Evolutionary conservation across 2,329 filamentous ascomycete species (phyloP).

Genomic region (Colletotrichum echinochloae): DNA sequence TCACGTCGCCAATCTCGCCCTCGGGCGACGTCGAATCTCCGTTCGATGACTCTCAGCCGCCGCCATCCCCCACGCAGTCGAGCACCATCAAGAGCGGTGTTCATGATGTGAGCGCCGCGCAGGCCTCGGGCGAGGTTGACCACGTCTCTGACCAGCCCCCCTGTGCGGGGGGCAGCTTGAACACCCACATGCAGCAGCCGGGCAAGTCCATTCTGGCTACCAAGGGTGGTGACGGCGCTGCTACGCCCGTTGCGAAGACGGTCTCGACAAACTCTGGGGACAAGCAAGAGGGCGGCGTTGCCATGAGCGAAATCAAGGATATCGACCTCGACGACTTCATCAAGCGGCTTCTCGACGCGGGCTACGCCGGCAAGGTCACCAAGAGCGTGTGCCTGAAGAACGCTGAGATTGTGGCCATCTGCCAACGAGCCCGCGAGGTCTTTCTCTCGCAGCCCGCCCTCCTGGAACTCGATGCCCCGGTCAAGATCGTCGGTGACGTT

Average conservation of each 20-base stretch:
- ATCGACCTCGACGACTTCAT: conserved; percentile 98
- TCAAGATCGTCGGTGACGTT: conserved; percentile 98
- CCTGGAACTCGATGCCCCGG: conserved; percentile 90
- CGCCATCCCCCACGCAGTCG: conserved; percentile 89
- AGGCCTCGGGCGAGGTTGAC: conserved; percentile 90
- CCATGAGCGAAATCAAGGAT: conserved; percentile 90
- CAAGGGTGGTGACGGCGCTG: conserved; percentile 75
- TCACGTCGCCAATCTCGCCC: conserved; percentile 55
- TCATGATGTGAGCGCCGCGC: conserved; percentile 82
- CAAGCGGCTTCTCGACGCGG: conserved; percentile 90
- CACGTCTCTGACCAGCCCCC: conserved; percentile 93
- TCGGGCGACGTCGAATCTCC: conserved; percentile 56
- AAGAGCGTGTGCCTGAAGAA: conserved; percentile 98
- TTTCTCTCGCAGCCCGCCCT: conserved; percentile 93
- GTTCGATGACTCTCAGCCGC: conserved; percentile 67
- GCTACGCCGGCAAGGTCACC: conserved; percentile 95
- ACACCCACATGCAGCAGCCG: conserved; percentile 73
- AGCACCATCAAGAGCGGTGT: conserved; percentile 74
- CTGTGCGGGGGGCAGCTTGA: conserved; percentile 70
- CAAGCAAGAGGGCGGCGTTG: conserved; percentile 69
- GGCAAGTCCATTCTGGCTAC: conserved; percentile 87
- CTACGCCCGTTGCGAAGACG: conserved; percentile 70
- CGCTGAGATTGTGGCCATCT: conserved; percentile 95
- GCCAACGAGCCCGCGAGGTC: conserved; percentile 86
- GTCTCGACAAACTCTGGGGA: conserved; percentile 46